Percentiles rank a stretch among this genome's conserved stretches.
Conservation (phyloP, 805 yeast genomes). For the Metschnikowia proteae region DNA sequence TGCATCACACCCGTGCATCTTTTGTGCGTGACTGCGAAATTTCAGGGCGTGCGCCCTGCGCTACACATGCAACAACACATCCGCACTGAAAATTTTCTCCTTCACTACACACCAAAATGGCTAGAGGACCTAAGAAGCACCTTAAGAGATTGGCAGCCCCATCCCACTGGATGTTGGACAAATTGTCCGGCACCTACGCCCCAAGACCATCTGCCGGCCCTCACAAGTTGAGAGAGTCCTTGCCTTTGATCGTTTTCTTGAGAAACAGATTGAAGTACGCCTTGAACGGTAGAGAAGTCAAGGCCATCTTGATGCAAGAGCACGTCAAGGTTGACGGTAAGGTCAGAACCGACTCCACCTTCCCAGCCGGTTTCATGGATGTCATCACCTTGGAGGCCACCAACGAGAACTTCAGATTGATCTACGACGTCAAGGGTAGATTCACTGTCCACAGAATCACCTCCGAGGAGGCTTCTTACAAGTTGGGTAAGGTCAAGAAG, state of each 20-base stretch:
- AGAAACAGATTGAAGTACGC: constrained; percentile 35
- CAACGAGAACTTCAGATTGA: constrained; percentile 86
- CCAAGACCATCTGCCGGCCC: constrained; percentile 36
- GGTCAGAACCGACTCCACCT: constrained; percentile 33
- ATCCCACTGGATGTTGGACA: constrained; percentile 39
- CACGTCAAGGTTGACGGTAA: constrained; percentile 34
- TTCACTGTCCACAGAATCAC: constrained; percentile 99
- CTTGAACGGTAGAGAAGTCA: constrained; percentile 34
- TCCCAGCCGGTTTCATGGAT: constrained; percentile 33
- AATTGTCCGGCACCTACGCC: constrained; percentile 35
- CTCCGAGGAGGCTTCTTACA: constrained; percentile 97
- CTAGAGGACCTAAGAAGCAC: constrained; percentile 62
- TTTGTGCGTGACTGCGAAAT: no score
- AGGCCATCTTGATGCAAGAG: constrained; percentile 33
- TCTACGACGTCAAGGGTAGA: constrained; percentile 98
- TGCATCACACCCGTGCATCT: no score
- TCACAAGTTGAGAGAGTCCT: constrained; percentile 34
- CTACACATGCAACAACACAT: neutral
- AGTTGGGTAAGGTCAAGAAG: constrained; percentile 96
- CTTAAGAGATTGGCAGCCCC: constrained; percentile 37
- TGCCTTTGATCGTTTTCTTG: constrained; percentile 31
- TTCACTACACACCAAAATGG: constrained; percentile 45
- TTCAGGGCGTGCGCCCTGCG: constrained; percentile 10
- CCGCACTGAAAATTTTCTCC: constrained; percentile 12
- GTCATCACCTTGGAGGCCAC: constrained; percentile 31